Base-by-base conservation (phyloP, 2,329 filamentous ascomycete genomes). In the Sarocladiaceae sp. region DNA sequence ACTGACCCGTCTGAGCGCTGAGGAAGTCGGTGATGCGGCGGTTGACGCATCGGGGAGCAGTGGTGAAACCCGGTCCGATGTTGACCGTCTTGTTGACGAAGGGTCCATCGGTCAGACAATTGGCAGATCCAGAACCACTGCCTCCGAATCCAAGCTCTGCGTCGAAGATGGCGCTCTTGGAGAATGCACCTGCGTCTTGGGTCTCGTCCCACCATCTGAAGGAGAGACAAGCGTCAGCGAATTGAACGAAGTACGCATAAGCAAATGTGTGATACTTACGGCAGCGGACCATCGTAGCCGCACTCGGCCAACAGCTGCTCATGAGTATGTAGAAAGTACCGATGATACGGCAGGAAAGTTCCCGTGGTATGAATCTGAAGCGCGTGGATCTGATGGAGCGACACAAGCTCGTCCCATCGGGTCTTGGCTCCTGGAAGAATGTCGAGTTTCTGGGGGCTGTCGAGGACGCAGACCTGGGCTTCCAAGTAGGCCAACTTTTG, bases 191-290 rank as follows among this genome's bases (percentile, higher is more conserved):
- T 13, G 40, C 39, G 15, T 48, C 47, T 9, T 37, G 21, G 6
- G 39, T 33, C 23, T 46, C 40, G 27, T 46, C 44, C 47, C 47
- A 48, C 26, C 44, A 48, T 18, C 47, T 48, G 12, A n/a, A 29
- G n/a, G 11, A n/a, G 4, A 16, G 7, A 4, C 27, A 20, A 20
- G 16, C 34, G 34, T 35, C 33, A 35, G 33, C 31, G 7, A 9
- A 29, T 29, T 13, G 26, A 9, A 7, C 7, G 7, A 13, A 13
- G 6, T 10, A 40, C 11, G 35, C 15, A 23, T 18, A 15, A 23
- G 21, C 16, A 40, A 15, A 19, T 19, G 12, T 12, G 35, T 13
- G 26, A 13, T 20, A 41, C 47, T 41, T 34, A 48, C 47, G 47
- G 47, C 2, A 46, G 33, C 4, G 20, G 18, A 5, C 27, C 47